A percentile compares a stretch with the other conserved stretches of the same genome.
phyloP scores from a whole-genome alignment of 768 basidiomycete genomes.

The Podaxis sp. region DNA sequence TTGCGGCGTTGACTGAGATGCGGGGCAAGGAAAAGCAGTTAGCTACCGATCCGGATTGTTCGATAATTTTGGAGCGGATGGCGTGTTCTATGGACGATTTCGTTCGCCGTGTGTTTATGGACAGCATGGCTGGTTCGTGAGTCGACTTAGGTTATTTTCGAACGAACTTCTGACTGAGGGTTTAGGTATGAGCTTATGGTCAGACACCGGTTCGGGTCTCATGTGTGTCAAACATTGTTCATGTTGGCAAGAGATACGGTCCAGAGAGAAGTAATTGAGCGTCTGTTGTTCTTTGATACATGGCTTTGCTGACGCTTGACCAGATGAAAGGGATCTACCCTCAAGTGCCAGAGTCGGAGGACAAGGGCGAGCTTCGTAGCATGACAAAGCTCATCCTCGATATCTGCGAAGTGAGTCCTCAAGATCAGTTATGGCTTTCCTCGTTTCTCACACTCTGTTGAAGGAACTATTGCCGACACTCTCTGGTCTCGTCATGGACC shows the following conservation, averaged over 20 bases:
- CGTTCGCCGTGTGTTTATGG: slow-evolving; percentile 86
- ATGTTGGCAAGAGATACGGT: slow-evolving; percentile 63
- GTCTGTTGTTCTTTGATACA: not conserved
- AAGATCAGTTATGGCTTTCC: slow-evolving; percentile 2
- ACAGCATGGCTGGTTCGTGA: slow-evolving; percentile 86
- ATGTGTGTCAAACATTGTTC: slow-evolving; percentile 92
- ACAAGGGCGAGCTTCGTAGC: slow-evolving; percentile 66
- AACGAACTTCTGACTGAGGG: not conserved
- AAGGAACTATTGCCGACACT: slow-evolving; percentile 74
- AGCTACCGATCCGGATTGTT: slow-evolving; percentile 93
- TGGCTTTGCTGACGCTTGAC: not conserved
- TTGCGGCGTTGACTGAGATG: slow-evolving; percentile 85
- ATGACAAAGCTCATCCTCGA: slow-evolving; percentile 65
- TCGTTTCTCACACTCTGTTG: not conserved
- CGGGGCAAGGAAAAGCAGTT: slow-evolving; percentile 85
- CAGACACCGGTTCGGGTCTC: slow-evolving; percentile 89
- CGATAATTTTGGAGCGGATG: slow-evolving; percentile 87
- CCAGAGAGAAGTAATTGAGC: slow-evolving; percentile 59
- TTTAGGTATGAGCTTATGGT: slow-evolving; percentile 61
- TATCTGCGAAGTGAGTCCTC: slow-evolving; percentile 54
- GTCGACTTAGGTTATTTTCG: slow-evolving; percentile 29
- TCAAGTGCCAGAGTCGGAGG: slow-evolving; percentile 41
- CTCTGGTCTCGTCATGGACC: slow-evolving; percentile 70
- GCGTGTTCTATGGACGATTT: slow-evolving; percentile 95
- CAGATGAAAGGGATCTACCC: slow-evolving; percentile 60